Conservation (phyloP, 2,329 filamentous ascomycete genomes). For the Claviceps pusilla region DNA sequence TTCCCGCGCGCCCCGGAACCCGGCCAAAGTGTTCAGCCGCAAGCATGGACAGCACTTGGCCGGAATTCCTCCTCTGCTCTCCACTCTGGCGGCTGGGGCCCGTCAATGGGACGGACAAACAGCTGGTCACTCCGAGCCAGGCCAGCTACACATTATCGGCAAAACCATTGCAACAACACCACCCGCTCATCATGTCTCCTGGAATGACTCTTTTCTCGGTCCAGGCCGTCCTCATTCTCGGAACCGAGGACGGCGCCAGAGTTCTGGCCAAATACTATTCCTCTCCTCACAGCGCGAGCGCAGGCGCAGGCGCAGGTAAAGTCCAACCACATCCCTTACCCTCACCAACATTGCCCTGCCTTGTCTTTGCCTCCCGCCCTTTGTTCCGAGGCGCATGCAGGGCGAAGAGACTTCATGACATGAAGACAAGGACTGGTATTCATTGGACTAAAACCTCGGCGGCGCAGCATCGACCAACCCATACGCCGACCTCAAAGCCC, state of each 20-base stretch:
- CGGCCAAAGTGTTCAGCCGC: conserved; percentile 3
- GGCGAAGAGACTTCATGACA: neutral
- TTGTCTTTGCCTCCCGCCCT: neutral
- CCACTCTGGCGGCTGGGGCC: neutral
- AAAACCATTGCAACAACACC: conserved; percentile 5
- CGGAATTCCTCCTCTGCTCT: neutral
- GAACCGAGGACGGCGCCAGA: conserved; percentile 74
- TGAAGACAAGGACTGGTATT: neutral
- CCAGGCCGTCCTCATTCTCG: conserved; percentile 64
- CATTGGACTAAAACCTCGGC: conserved; percentile 6
- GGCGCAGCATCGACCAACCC: conserved; percentile 47
- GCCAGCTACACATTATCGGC: neutral
- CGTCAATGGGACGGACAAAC: neutral
- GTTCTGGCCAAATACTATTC: conserved; percentile 91
- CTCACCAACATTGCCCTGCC: neutral
- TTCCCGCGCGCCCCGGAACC: neutral
- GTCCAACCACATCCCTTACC: neutral
- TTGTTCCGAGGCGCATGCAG: neutral
- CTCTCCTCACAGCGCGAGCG: conserved; percentile 39
- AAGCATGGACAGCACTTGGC: neutral
- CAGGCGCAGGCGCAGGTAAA: conserved; percentile 22
- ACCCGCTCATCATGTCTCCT: conserved; percentile 43
- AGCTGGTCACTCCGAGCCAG: conserved; percentile 1
- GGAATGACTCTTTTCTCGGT: conserved; percentile 63
- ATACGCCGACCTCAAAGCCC: conserved; percentile 79